A percentile compares a stretch with the other conserved stretches of the same genome.
phyloP scores from a whole-genome alignment of 2,329 filamentous ascomycete species.

The Harringtonia aguacate region DNA sequence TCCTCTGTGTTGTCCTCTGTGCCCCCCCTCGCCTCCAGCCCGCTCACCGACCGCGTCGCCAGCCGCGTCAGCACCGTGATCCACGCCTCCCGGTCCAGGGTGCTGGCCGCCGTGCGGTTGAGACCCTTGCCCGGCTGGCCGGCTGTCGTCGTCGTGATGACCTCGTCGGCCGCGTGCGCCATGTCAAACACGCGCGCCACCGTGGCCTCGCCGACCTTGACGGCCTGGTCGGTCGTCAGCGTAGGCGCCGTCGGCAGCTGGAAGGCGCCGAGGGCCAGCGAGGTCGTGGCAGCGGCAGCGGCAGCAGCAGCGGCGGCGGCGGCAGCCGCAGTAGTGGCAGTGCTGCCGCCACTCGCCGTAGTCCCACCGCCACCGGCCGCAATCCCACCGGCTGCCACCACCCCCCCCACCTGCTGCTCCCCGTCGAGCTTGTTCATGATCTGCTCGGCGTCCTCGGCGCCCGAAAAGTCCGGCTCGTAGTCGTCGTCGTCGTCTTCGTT shows the following conservation, averaged over 20 bases:
- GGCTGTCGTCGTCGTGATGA: conserved; percentile 26
- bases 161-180: conserved; percentile 62
- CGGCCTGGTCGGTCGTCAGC: conserved; percentile 59
- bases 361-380: neutral
- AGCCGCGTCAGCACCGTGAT: conserved; percentile 77
- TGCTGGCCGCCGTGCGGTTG: conserved; percentile 72
- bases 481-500: conserved; percentile 78
- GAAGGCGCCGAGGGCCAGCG: conserved; percentile 65
- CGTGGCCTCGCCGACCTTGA: conserved; percentile 64
- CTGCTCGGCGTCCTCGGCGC: conserved; percentile 67
- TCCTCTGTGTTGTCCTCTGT: conserved; percentile 80
- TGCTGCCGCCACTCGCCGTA: neutral
- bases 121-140: conserved; percentile 59
- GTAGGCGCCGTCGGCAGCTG: conserved; percentile 66
- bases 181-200: conserved; percentile 70
- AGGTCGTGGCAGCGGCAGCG: conserved; percentile 34
- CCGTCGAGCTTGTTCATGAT: conserved; percentile 68
- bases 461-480: conserved; percentile 80
- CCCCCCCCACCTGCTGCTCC: too few relatives aligned
- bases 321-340: neutral
- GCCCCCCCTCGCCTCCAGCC: too few relatives aligned
- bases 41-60: conserved; percentile 66
- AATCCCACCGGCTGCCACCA: conserved; percentile 25
- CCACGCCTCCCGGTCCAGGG: conserved; percentile 82
- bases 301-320: neutral